Conservation (phyloP, 2,329 filamentous ascomycete species). For the Pleoardoris graminearum region DNA sequence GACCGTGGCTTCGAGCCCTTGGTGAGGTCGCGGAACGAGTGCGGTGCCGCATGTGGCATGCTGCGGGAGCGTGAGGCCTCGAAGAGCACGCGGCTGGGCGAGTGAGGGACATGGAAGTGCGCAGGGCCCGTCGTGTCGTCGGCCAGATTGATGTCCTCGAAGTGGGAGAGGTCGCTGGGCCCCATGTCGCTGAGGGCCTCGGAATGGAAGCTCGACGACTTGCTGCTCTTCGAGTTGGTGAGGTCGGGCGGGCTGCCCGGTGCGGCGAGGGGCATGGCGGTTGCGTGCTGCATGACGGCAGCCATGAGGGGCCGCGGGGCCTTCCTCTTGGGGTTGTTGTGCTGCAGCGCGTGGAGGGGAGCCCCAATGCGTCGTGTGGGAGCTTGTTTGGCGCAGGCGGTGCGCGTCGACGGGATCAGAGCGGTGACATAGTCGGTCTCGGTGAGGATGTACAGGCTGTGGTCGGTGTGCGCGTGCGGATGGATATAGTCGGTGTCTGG, state of each 20-base stretch:
- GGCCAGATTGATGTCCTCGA: constrained; percentile 90
- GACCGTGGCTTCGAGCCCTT: constrained; percentile 42
- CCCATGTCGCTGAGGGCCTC: constrained; percentile 69
- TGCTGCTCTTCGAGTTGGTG: constrained; percentile 84
- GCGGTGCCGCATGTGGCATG: constrained; percentile 20
- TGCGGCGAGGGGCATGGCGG: constrained; percentile 46
- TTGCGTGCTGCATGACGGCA: constrained; percentile 35
- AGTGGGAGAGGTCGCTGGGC: constrained; percentile 74
- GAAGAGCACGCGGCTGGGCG: constrained; percentile 36
- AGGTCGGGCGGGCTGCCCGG: constrained; percentile 77
- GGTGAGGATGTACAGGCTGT: constrained; percentile 40
- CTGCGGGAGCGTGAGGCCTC: constrained; percentile 29
- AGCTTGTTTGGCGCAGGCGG: constrained; percentile 24
- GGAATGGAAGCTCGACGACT: constrained; percentile 85
- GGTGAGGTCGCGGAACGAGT: constrained; percentile 47
- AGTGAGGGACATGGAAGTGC: constrained; percentile 51
- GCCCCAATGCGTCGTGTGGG: constrained; percentile 28
- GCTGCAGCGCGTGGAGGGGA: constrained; percentile 14
- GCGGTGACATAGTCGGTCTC: constrained; percentile 43
- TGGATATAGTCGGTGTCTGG: constrained; percentile 27
- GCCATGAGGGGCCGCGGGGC: constrained; percentile 44
- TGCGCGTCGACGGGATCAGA: constrained; percentile 36
- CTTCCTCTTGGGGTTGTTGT: constrained; percentile 21
- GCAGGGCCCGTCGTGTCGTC: constrained; percentile 58
- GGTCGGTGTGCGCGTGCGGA: constrained; percentile 15